phyloP scores from a whole-genome alignment of 2,329 filamentous ascomycete genomes.

The Coniochaeta sp. region DNA sequence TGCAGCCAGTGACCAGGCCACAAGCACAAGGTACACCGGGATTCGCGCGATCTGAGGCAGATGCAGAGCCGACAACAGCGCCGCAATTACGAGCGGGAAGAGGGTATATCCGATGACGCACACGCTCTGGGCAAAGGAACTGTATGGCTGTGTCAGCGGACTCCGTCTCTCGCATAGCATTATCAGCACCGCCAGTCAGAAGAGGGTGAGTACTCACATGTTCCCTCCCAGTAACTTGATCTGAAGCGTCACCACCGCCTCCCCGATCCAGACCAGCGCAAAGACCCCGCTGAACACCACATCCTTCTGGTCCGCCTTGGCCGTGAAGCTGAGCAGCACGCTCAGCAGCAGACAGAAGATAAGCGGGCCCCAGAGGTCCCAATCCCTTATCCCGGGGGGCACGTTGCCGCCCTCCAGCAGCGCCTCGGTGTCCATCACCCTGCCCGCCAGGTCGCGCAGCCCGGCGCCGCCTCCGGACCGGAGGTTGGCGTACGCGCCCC shows the following conservation, averaged over 20 bases:
- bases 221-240: conserved; percentile 94
- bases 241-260: conserved; percentile 94
- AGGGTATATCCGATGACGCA: conserved; percentile 98
- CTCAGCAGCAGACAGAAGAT: conserved; percentile 89
- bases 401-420: conserved; percentile 59
- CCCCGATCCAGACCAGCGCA: conserved; percentile 92
- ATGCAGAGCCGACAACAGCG: conserved; percentile 75
- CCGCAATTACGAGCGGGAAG: conserved; percentile 91
- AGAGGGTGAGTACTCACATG: conserved; percentile 61
- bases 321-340: conserved; percentile 78
- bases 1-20: conserved; percentile 89
- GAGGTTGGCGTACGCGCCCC: conserved; percentile 55
- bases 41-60: conserved; percentile 76
- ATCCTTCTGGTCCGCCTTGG: conserved; percentile 72
- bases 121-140: conserved; percentile 94
- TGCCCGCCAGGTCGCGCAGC: conserved; percentile 51
- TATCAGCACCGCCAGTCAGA: background rate
- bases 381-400: conserved; percentile 86
- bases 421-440: conserved; percentile 56
- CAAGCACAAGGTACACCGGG: conserved; percentile 81
- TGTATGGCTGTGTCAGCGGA: conserved; percentile 31
- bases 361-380: conserved; percentile 96
- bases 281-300: conserved; percentile 94
- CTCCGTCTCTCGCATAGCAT: background rate
- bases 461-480: conserved; percentile 51